Evolutionary conservation across 106 monocot genomes (phyloP), one percentile per base, ranked within the genome.

Genomic region (Triglochin maritima): DNA sequence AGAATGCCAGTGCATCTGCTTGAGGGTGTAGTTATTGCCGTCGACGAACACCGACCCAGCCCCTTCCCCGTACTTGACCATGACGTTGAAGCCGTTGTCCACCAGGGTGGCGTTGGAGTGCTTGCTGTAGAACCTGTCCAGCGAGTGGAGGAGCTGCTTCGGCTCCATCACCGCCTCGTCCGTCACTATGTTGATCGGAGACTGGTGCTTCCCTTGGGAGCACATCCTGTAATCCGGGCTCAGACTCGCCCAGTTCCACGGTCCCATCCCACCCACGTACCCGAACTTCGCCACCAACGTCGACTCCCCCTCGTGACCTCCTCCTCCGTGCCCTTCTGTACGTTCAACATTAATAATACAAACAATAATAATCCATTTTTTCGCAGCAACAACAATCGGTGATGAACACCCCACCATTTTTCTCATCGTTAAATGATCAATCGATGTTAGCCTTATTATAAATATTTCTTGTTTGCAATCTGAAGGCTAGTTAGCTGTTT

Each of bases 1-100:
- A 9, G 79, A 14, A 60, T 87, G 92, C 92, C 92, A 92, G 63
- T 76, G 80, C 76, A 92, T 48, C 17, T 81, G 76, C 17, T 68
- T 51, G 9, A 92, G 64, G 44, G 48, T 57, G 58, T 87, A 92
- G 11, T 79, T 85, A 71, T 87, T 91, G 2, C 84, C 91, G 44
- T 78, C 68, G 2, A 85, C 65, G 6, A 15, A 3, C 54, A 82
- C 17, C 2, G 29, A 42, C 1, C 91, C 91, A 2, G n/a, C 82
- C 13, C 12, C 17, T 3, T 67, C 46, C 3, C 74, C 78, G 50
- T 57, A 91, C 63, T 44, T 56, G 46, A 91, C 89, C 86, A n/a
- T 47, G 42, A 89, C 47, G 50, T 81, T 77, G 74, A 74, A 74
- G 76, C 86, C 89, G 17, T 74, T 82, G 75, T 82, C 60, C 49